Evolutionary conservation across 2,329 filamentous ascomycete species (phyloP).

Genomic region (Cercospora zeina): DNA sequence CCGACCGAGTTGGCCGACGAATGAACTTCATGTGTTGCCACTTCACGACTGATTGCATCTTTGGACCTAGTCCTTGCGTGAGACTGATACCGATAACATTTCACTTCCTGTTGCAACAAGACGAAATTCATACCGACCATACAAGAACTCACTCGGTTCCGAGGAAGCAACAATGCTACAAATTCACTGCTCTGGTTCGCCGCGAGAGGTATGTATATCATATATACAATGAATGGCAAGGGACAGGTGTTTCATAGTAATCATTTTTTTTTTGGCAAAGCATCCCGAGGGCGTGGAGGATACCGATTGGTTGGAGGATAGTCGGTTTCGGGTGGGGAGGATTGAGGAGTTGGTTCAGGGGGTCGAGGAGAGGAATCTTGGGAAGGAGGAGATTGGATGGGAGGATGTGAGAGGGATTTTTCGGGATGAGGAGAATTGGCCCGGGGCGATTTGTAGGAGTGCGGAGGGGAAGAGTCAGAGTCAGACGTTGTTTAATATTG

Average conservation of each 20-base stretch:
- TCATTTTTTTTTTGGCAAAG: constrained; percentile 45
- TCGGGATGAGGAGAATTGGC: constrained; percentile 46
- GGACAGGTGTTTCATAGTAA: constrained; percentile 48
- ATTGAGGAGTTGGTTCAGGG: constrained; percentile 40
- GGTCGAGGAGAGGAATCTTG: constrained; percentile 7
- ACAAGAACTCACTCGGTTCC: neutral
- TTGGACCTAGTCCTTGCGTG: neutral
- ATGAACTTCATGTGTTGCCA: neutral
- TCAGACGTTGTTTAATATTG: constrained; percentile 43
- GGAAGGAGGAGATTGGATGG: constrained; percentile 8
- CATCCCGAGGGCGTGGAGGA: constrained; percentile 44
- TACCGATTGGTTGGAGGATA: constrained; percentile 48
- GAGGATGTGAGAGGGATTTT: constrained; percentile 37
- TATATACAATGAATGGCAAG: constrained; percentile 35
- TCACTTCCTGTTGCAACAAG: neutral
- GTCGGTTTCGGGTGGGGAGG: constrained; percentile 40
- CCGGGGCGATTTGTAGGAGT: constrained; percentile 42
- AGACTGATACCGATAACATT: neutral
- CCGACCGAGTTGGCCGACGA: neutral
- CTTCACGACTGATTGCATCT: neutral
- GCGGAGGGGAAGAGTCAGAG: constrained; percentile 30
- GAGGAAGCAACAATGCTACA: constrained; percentile 42
- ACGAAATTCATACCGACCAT: neutral
- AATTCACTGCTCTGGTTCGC: constrained; percentile 46
- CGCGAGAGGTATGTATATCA: constrained; percentile 43